A percentile compares a stretch with the other conserved stretches of the same genome.
Evolutionary conservation across 2,329 filamentous ascomycete species (phyloP).

Genomic region (Pseudogymnoascus sp.): DNA sequence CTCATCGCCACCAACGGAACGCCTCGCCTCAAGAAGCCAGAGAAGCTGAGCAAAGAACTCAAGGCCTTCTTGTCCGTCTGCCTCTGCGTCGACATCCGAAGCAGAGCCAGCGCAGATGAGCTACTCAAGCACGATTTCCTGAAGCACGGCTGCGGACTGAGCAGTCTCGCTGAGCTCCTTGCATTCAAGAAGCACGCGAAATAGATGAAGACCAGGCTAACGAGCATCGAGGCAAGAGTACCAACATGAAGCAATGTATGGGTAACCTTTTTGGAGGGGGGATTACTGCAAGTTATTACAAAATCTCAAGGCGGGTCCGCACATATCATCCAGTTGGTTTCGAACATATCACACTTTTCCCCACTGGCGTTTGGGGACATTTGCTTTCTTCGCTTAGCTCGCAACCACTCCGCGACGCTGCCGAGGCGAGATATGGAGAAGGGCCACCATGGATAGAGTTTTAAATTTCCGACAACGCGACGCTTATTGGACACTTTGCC

Average conservation of each 20-base stretch:
- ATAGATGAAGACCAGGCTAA: constrained; percentile 30
- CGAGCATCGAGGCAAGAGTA: not conserved
- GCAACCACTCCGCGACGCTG: not conserved
- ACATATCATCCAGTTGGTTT: constrained; percentile 8
- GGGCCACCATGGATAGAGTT: not conserved
- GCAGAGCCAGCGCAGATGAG: constrained; percentile 83
- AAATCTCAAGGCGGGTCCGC: constrained; percentile 5
- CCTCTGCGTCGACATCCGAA: constrained; percentile 93
- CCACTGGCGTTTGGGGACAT: not conserved
- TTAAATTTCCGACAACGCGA: constrained; percentile 3
- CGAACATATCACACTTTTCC: not conserved
- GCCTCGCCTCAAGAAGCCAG: constrained; percentile 92
- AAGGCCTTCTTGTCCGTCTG: constrained; percentile 96
- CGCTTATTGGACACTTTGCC: constrained; percentile 5
- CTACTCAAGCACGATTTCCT: constrained; percentile 89
- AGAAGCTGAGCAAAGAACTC: constrained; percentile 95
- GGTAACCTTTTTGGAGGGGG: not conserved
- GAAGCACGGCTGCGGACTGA: constrained; percentile 78
- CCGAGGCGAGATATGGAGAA: not conserved
- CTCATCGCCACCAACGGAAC: constrained; percentile 97
- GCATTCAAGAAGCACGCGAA: constrained; percentile 74
- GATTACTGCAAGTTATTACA: not conserved
- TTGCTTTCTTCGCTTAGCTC: not conserved
- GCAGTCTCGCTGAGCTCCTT: constrained; percentile 77
- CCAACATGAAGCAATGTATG: not conserved